phyloP scores from a whole-genome alignment of 257 asterid species.

The Parsonsia alboflavescens region DNA sequence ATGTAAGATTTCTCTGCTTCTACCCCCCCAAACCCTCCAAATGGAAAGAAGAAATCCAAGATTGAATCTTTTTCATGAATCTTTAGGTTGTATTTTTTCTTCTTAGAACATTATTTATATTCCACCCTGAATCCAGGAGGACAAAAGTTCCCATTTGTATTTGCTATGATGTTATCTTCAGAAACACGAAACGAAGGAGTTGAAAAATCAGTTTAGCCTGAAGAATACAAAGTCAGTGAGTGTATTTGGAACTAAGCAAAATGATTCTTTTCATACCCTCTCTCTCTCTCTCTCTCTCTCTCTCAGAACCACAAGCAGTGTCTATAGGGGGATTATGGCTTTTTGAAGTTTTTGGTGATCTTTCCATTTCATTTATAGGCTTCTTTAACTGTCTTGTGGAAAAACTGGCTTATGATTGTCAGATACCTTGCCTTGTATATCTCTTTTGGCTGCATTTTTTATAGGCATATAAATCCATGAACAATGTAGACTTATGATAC shows the following conservation, averaged over 20 bases:
- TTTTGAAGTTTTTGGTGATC: background rate
- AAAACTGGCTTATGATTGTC: background rate
- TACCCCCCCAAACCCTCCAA: background rate
- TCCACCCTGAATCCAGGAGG: background rate
- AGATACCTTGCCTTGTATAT: background rate
- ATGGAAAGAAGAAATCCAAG: background rate
- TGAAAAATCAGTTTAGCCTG: no score
- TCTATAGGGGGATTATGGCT: background rate
- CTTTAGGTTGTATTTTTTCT: background rate
- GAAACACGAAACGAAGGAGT: background rate
- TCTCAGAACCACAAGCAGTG: no score
- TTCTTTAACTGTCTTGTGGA: background rate
- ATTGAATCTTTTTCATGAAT: background rate
- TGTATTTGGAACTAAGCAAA: no score
- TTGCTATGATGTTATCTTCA: background rate
- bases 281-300: no score
- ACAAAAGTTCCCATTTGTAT: background rate
- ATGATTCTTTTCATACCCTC: no score
- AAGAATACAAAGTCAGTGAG: no score
- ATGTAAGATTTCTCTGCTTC: conserved; percentile 40
- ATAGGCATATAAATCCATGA: background rate
- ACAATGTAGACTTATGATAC: background rate
- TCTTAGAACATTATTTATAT: background rate
- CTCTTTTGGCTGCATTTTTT: background rate
- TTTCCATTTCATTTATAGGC: background rate